Evolutionary conservation across 441 rosid species (phyloP), one percentile per base, ranked within the genome.

Genomic region (Corymbia citriodora): DNA sequence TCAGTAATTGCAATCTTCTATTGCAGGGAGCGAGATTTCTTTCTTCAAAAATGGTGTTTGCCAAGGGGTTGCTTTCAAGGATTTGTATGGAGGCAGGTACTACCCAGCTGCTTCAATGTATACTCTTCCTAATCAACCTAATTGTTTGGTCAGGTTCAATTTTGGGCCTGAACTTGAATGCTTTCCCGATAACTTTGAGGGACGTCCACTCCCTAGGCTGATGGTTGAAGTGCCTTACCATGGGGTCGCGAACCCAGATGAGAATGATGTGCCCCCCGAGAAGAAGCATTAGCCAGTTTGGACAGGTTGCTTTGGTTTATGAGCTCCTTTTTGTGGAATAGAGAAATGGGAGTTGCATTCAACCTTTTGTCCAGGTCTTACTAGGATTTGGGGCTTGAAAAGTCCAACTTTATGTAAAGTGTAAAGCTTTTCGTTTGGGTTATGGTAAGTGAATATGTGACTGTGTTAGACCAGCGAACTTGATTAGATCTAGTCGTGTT

Each of bases 91-190:
- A 40, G 99, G 99, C 63, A 97, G 96, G 90, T 98, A 97, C 92
- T 97, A 95, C 93, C 99, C 99, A 72, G 98, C 99, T 93, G 99
- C 99, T 90, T 98, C 99, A 16, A 96, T 97, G 99, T 98, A 98
- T 91, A 97, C 99, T 90, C 99, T 98, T 90, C 99, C 99, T 29
- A 93, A 94, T 92, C 99, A 97, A 93, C 96, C 98, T 87, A 98
- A 97, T 85, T 98, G 99, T 93, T 90, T 90, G 57, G 99, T 97
- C 91, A 97, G 93, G 94, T 98, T 98, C 93, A 97, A 97, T 94
- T 98, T 98, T 87, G 99, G 99, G 54, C 99, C 99, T 9, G 93
- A 95, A 55, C 97, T 97, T 91, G 99, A 96, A 82, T 93, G 82
- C 92, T 95, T 94, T 89, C 99, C 99, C 0, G 95, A 94, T 90